Evolutionary conservation across 140 eudicot species (phyloP), one percentile per base, ranked within the genome.

Genomic region (Bidens hawaiensis): DNA sequence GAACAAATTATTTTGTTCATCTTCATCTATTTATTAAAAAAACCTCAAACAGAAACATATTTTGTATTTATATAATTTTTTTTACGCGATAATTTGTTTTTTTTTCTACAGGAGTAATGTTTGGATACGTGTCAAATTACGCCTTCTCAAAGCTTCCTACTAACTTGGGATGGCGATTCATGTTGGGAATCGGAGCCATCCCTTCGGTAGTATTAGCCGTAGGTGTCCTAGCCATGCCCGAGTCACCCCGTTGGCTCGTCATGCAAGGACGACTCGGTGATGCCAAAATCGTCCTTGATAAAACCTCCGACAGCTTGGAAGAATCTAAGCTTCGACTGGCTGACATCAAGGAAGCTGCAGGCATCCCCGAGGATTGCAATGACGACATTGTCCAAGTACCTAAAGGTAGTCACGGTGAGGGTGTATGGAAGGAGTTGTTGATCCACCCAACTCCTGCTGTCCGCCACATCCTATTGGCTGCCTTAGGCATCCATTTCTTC

Each of bases 401-500:
- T 1, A 72, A 75, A 4, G 71, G 63, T 3, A 64, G 47, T 43
- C 22, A 24, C 1, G 85, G 76, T n/a, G 68, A 80, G 1, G 94
- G 78, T 1, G 67, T 88, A 2, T 88, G 93, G 95, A 81, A 47
- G 69, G 93, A 87, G 55, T 48, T 87, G 25, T 62, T 86, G 16
- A 5, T 87, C 51, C 85, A 72, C 24, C 88, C 95, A 0, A 78
- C 95, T 0, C 88, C 83, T 4, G n/a, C 78, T 0, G 88, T 87
- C 3, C 82, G 76, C 12, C 91, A 85, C 53, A 73, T 78, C 24
- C 15, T 87, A 15, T 56, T 83, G 1, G 83, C 87, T 0, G 96
- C 74, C 14, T 5, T 84, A 2, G 94, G 96, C 1, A 84, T 88
- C 18, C 94, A 88, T 38, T 79, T 88, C 71, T 88, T 88, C 69